phyloP scores from a whole-genome alignment of 257 asterid species.

The Solanum raphanifolium region DNA sequence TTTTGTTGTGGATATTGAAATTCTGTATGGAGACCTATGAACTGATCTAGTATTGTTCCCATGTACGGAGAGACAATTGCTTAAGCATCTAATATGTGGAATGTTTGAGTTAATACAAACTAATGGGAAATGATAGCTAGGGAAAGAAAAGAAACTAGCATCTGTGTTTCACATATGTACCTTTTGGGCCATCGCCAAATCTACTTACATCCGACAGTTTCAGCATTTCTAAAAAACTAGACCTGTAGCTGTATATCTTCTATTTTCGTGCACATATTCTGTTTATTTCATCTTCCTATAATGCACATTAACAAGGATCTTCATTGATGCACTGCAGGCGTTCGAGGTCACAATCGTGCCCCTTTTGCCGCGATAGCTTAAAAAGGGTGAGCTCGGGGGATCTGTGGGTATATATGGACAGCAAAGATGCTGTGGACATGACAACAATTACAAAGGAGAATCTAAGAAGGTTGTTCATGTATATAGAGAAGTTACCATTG shows the following conservation, averaged over 20 bases:
- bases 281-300: not conserved
- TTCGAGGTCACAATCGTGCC: constrained; percentile 84
- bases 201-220: not conserved
- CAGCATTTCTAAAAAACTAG: not conserved
- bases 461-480: constrained; percentile 78
- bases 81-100: not conserved
- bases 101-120: not conserved
- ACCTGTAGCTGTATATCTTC: not conserved
- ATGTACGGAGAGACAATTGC: not conserved
- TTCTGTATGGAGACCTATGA: not conserved
- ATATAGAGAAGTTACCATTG: constrained; percentile 76
- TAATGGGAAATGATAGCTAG: not conserved
- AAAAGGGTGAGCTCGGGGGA: constrained; percentile 81
- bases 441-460: constrained; percentile 66
- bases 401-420: constrained; percentile 76
- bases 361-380: constrained; percentile 88
- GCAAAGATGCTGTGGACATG: constrained; percentile 63
- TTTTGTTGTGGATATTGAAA: not conserved
- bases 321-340: constrained; percentile 42
- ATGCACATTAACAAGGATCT: not conserved
- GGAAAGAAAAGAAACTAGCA: not conserved
- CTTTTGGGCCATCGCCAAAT: not conserved
- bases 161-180: not conserved
- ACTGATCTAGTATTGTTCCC: not conserved
- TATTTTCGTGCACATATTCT: not conserved